Percentiles rank a stretch among this genome's conserved stretches.
phyloP scores from a whole-genome alignment of 805 yeast genomes.

The Zygoascus flipseniorum region DNA sequence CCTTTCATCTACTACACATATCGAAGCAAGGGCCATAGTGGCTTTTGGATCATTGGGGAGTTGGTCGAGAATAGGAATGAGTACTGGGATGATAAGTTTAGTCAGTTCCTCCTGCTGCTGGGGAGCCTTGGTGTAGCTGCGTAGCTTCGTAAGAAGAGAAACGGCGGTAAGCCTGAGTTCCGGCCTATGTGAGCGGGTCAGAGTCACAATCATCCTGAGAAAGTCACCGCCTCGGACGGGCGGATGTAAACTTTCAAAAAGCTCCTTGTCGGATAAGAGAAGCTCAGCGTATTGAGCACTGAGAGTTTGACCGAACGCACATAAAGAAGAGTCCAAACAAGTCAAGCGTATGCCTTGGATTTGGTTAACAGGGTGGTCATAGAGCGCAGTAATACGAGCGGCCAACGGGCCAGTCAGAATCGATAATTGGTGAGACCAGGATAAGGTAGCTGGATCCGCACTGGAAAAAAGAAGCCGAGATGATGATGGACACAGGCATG shows the following conservation, averaged over 20 bases:
- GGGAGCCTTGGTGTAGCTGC: constrained; percentile 3
- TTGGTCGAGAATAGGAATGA: constrained; percentile 24
- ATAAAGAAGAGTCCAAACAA: not conserved
- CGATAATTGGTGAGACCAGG: not conserved
- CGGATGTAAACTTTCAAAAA: not conserved
- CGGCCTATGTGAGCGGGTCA: not conserved
- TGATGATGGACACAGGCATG: not conserved
- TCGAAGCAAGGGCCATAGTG: constrained; percentile 20
- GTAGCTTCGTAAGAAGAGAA: not conserved
- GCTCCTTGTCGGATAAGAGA: not conserved
- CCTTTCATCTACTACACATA: constrained; percentile 26
- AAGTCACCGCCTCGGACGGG: not conserved
- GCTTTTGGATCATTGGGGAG: constrained; percentile 19
- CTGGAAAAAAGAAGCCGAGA: not conserved
- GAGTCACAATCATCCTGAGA: not conserved
- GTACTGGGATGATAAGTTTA: constrained; percentile 21
- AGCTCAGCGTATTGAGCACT: not conserved
- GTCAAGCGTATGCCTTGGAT: not conserved
- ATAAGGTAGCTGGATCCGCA: not conserved
- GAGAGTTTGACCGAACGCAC: not conserved
- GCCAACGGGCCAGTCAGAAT: not conserved
- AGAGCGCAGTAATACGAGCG: not conserved
- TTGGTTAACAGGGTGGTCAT: not conserved
- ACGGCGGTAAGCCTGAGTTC: not conserved
- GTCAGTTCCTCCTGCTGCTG: constrained; percentile 1